Conservation (phyloP, 345 rosid genomes). For the Laguncularia racemosa region DNA sequence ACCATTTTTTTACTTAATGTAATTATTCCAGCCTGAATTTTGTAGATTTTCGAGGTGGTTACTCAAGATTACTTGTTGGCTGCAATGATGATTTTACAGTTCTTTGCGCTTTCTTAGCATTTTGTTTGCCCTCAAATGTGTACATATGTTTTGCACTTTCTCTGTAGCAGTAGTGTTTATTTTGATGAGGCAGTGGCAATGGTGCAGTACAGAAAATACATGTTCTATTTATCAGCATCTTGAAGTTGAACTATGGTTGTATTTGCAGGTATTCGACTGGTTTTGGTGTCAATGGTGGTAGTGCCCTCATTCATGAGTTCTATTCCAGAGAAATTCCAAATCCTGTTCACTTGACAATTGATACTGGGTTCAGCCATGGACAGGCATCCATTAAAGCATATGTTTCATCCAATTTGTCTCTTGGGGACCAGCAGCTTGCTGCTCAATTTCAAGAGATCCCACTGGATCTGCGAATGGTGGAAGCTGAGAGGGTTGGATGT, state of each 20-base stretch:
- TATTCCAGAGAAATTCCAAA: slow-evolving; percentile 81
- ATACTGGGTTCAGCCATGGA: slow-evolving; percentile 76
- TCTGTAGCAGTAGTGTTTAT: no score
- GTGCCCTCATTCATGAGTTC: slow-evolving; percentile 91
- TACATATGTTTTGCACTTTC: no score
- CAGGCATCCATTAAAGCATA: slow-evolving; percentile 77
- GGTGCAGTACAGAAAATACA: not conserved
- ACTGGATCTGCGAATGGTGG: slow-evolving; percentile 87
- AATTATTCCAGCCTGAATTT: no score
- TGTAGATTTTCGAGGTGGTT: no score
- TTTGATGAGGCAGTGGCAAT: no score
- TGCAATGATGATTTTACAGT: no score
- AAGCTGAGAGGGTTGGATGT: slow-evolving; percentile 97
- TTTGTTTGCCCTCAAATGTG: no score
- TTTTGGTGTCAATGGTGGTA: slow-evolving; percentile 79
- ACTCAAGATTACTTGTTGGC: no score
- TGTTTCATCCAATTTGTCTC: slow-evolving; percentile 62
- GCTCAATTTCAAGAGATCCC: slow-evolving; percentile 97
- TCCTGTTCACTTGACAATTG: slow-evolving; percentile 84
- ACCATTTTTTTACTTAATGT: no score
- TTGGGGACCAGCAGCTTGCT: slow-evolving; percentile 82
- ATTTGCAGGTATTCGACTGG: slow-evolving; percentile 86
- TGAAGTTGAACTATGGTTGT: slow-evolving; percentile 6
- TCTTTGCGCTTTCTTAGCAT: no score
- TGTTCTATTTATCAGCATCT: not conserved